Evolutionary conservation across 164 flowering plant species (phyloP).

Genomic region (Sedum album): DNA sequence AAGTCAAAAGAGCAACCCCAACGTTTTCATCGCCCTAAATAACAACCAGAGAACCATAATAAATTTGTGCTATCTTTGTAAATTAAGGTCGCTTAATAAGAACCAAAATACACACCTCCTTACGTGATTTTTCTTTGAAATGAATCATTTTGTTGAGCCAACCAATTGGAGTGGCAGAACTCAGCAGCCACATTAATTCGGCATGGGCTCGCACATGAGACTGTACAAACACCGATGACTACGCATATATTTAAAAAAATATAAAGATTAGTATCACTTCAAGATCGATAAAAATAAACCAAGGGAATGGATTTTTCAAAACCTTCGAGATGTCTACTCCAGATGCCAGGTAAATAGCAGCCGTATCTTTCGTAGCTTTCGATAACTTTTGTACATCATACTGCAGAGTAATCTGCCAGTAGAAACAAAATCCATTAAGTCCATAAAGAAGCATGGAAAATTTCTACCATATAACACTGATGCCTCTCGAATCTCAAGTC

Average conservation of each 20-base stretch:
- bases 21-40: constrained; percentile 91
- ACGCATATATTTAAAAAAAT: constrained; percentile 15
- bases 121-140: constrained; percentile 91
- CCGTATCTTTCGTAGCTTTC: constrained; percentile 75
- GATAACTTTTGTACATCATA: constrained; percentile 65
- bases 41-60: constrained; percentile 12
- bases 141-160: constrained; percentile 95
- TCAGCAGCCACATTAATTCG: constrained; percentile 89
- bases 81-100: not conserved
- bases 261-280: not conserved
- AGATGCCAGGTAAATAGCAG: constrained; percentile 90
- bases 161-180: constrained; percentile 82
- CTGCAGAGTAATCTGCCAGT: constrained; percentile 69
- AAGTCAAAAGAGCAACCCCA: constrained; percentile 80
- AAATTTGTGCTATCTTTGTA: not conserved
- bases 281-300: not conserved
- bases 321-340: constrained; percentile 87
- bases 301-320: not conserved
- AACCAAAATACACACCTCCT: constrained; percentile 57
- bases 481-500: no score
- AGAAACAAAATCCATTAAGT: not conserved
- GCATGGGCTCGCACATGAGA: constrained; percentile 97
- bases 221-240: constrained; percentile 96
- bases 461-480: not conserved
- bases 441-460: not conserved